Evolutionary conservation across 2,329 filamentous ascomycete species (phyloP).

Genomic region (Ophiocordyceps polyrhachis-furcata): DNA sequence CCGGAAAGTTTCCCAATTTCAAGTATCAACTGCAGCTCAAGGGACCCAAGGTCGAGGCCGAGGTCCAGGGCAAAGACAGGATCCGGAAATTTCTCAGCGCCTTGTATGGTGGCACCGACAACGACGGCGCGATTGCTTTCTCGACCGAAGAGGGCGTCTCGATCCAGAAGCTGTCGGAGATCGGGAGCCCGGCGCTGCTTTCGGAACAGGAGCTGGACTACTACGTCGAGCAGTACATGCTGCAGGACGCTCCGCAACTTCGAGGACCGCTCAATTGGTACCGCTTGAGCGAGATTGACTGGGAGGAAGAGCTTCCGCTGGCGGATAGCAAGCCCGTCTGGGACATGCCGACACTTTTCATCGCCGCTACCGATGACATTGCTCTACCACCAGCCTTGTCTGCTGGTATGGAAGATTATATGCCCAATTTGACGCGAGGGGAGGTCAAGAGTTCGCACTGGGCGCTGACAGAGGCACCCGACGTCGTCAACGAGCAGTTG

Average conservation of each 20-base stretch:
- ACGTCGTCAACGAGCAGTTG: constrained; percentile 51
- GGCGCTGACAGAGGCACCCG: constrained; percentile 58
- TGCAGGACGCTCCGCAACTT: constrained; percentile 38
- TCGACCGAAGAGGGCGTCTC: constrained; percentile 40
- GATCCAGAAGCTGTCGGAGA: constrained; percentile 39
- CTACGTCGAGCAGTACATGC: constrained; percentile 55
- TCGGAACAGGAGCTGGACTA: constrained; percentile 53
- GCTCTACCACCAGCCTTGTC: constrained; percentile 59
- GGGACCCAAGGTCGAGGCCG: constrained; percentile 44
- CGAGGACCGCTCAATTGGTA: constrained; percentile 83
- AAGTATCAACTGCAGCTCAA: constrained; percentile 70
- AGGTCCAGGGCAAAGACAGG: constrained; percentile 36
- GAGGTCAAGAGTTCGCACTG: constrained; percentile 62
- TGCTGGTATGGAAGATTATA: constrained; percentile 47
- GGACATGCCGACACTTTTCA: constrained; percentile 50
- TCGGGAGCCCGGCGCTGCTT: constrained; percentile 38
- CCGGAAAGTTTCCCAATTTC: constrained; percentile 44
- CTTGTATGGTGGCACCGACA: constrained; percentile 47
- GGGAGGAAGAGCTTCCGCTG: constrained; percentile 50
- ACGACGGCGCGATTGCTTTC: constrained; percentile 38
- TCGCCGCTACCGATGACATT: constrained; percentile 50
- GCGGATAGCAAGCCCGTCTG: constrained; percentile 37
- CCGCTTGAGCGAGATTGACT: constrained; percentile 53
- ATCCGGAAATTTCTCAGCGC: constrained; percentile 53
- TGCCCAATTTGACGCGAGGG: constrained; percentile 43